phyloP scores from a whole-genome alignment of 257 asterid species.

The Ophiorrhiza pumila region DNA sequence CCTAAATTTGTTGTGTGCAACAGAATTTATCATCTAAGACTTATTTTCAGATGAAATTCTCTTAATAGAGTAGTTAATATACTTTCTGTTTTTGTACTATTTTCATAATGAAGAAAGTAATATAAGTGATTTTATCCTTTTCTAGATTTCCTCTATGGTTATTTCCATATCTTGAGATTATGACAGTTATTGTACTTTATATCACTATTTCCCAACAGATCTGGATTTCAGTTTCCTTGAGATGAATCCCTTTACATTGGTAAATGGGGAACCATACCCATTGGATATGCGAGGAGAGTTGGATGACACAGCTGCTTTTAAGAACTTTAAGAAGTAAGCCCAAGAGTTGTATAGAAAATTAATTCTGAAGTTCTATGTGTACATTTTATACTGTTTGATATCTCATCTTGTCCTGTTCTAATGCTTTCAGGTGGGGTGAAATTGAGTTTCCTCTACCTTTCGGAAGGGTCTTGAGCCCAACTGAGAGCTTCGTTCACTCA shows the following conservation, averaged over 20 bases:
- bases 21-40: neutral
- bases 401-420: conserved; percentile 15
- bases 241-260: conserved; percentile 89
- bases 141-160: neutral
- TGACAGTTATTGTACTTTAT: conserved; percentile 1
- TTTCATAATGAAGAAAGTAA: neutral
- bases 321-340: conserved; percentile 80
- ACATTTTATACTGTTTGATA: conserved; percentile 6
- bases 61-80: neutral
- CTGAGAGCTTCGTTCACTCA: conserved; percentile 77
- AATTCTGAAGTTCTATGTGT: conserved; percentile 9
- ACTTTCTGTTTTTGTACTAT: neutral
- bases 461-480: conserved; percentile 85
- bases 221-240: conserved; percentile 89
- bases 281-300: conserved; percentile 95
- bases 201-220: conserved; percentile 42
- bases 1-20: neutral
- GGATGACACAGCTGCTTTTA: conserved; percentile 94
- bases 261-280: conserved; percentile 78
- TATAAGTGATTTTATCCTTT: neutral
- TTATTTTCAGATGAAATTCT: neutral
- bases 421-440: conserved; percentile 65
- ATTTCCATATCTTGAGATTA: neutral
- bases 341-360: conserved; percentile 9
- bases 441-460: conserved; percentile 87